Evolutionary conservation across 2,329 filamentous ascomycete species (phyloP), one percentile per base, ranked within the genome.

Genomic region (Xylaria sp.): DNA sequence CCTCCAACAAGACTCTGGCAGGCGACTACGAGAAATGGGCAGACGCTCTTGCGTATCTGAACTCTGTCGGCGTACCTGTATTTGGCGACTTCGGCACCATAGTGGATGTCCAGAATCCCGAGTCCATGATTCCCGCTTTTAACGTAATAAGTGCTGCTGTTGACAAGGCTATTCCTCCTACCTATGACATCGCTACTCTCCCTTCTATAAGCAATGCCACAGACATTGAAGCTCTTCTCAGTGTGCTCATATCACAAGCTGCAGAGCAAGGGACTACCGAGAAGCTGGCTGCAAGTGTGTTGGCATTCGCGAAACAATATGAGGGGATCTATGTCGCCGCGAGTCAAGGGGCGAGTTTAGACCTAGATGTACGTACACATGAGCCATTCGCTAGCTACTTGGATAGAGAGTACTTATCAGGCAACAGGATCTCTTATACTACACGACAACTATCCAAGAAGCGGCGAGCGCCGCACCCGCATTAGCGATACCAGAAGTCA

Each of bases 51-150:
- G 43, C 50, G 19, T 63, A 59, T 17, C 37, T 63, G 4, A 45
- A 50, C 25, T 59, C 55, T 31, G 28, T 63, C 17, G 60, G 54
- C 25, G 37, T 25, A 15, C 38, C 54, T 7, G 38, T 46, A 15
- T 58, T 62, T 38, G 60, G 54, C 14, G 53, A 57, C 15, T 62
- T 40, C 14, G 4, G 33, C 14, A 59, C 55, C 2, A n/a, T 12
- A 23, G 31, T 50, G 14, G 60, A 59, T 46, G 40, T 52, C 7
- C 50, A 59, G 21, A 59, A 63, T 19, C 55, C 60, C 17, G 60
- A 28, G 14, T 17, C 42, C 21, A 37, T 38, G 14, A 47, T 56
- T 23, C 53, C 53, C 7, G 37, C 42, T 9, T 47, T 28, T 37
- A 50, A 50, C 46, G 19, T 40, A 2, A 31, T 57, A 12, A 23